These are phyloP conservation scores for Dichomitus squalens DNA, from an alignment of 1,284 basidiomycete genomes.

Conservation along the genomic window DNA sequence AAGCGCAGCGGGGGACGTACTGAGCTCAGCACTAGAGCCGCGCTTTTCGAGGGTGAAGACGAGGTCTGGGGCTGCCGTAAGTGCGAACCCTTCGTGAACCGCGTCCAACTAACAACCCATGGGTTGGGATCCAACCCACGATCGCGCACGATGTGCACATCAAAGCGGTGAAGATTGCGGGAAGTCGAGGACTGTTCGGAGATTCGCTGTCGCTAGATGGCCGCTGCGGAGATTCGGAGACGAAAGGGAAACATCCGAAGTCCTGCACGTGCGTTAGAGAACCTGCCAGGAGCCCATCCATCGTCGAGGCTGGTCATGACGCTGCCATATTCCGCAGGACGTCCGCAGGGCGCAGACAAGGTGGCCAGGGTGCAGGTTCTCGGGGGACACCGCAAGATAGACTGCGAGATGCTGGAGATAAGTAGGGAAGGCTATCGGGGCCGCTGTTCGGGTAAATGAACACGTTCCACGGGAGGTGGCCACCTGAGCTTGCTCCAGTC, in stretches of 20 bases:
- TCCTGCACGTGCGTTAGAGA: not conserved
- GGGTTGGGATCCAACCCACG: no score
- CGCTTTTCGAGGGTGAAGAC: no score
- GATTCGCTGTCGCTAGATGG: not conserved
- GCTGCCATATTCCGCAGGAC: not conserved
- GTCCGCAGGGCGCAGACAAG: not conserved
- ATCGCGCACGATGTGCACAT: not conserved
- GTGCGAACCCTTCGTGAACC: no score
- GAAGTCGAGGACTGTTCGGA: not conserved
- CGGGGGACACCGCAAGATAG: conserved; percentile 11
- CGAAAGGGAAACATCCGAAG: no score
- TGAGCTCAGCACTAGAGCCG: no score
- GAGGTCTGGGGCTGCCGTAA: no score
- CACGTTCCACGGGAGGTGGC: not conserved
- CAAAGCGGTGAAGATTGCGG: not conserved
- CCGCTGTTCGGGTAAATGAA: conserved; percentile 16
- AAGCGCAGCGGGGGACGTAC: no score
- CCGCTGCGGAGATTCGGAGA: not conserved
- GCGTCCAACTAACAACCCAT: no score
- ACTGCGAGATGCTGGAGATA: conserved; percentile 23
- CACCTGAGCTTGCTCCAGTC: not conserved
- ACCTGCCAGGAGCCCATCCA: not conserved
- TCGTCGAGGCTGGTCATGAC: not conserved
- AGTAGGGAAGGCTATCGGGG: conserved; percentile 20
- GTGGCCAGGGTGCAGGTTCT: not conserved